Percentiles rank a stretch among this genome's conserved stretches.
phyloP scores from a whole-genome alignment of 495 filamentous ascomycete genomes.

The Aspergillus ostianus region DNA sequence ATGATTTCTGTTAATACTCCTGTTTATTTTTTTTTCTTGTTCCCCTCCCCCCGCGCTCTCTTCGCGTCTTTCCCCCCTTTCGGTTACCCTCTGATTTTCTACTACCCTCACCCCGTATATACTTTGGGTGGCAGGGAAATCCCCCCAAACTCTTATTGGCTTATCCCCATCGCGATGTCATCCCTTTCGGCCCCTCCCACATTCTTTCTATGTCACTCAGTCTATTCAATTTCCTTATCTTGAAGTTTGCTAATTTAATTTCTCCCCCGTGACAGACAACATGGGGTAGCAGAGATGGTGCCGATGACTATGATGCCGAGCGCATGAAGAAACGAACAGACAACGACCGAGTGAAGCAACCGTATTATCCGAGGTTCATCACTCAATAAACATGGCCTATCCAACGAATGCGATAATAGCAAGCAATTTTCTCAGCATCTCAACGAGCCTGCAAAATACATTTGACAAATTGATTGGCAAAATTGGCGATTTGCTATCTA shows the following conservation, averaged over 20 bases:
- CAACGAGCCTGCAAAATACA: not conserved
- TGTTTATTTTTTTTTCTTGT: constrained; percentile 10
- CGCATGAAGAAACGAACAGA: constrained; percentile 53
- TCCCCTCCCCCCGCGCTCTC: constrained; percentile 7
- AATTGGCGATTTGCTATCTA: constrained; percentile 1
- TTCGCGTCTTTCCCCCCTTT: constrained; percentile 1
- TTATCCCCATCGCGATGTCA: not conserved
- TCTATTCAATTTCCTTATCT: not conserved
- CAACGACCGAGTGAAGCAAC: constrained; percentile 39
- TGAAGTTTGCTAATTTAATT: not conserved
- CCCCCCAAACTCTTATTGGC: not conserved
- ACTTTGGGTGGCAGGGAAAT: not conserved
- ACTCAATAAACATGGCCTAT: constrained; percentile 24
- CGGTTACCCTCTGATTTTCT: constrained; percentile 9
- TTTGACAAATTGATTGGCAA: not conserved
- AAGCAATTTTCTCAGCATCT: not conserved
- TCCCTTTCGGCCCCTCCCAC: not conserved
- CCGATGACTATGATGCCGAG: constrained; percentile 55
- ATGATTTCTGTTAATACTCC: constrained; percentile 6
- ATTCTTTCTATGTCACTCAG: not conserved
- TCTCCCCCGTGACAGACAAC: constrained; percentile 40
- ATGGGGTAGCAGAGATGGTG: constrained; percentile 59
- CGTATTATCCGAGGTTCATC: constrained; percentile 24
- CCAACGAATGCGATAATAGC: constrained; percentile 2
- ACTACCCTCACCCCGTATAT: not conserved